Percentiles rank a stretch among this genome's conserved stretches.
These are phyloP conservation scores for Trypanosoma avium DNA, from an alignment of 208 protist genomes.

Conservation along the genomic window DNA sequence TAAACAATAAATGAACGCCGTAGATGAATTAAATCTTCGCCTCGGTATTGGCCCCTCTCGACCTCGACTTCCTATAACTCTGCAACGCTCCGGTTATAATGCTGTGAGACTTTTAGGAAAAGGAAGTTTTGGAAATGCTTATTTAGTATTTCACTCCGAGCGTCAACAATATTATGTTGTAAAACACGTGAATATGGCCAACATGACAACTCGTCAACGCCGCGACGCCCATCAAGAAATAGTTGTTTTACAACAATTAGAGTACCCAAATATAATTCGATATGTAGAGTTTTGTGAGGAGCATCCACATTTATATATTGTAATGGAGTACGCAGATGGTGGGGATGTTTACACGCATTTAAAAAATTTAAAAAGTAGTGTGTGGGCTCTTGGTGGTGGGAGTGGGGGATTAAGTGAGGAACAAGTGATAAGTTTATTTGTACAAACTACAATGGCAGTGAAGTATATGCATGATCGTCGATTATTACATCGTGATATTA, in stretches of 20 bases:
- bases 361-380: conserved; percentile 28
- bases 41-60: conserved; percentile 79
- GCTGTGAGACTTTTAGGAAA: conserved; percentile 79
- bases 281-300: conserved; percentile 88
- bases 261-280: conserved; percentile 87
- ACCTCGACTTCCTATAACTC: conserved; percentile 68
- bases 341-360: conserved; percentile 81
- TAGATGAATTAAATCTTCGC: conserved; percentile 86
- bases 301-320: conserved; percentile 81
- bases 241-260: conserved; percentile 72
- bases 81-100: conserved; percentile 65
- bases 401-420: conserved; percentile 49
- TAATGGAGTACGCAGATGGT: conserved; percentile 91
- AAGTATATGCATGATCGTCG: conserved; percentile 90
- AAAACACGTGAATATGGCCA: conserved; percentile 83
- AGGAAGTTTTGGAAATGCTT: conserved; percentile 81
- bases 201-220: conserved; percentile 67
- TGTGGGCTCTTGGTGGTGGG: conserved; percentile 28
- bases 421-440: conserved; percentile 76
- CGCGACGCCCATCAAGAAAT: conserved; percentile 87
- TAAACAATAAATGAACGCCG: conserved; percentile 55
- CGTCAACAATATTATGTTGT: conserved; percentile 68
- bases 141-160: conserved; percentile 71
- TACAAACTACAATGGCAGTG: conserved; percentile 85
- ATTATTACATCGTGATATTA: conserved; percentile 92